These are phyloP conservation scores for Zostera marina DNA, from an alignment of 116 monocot genomes.

Conservation along the genomic window DNA sequence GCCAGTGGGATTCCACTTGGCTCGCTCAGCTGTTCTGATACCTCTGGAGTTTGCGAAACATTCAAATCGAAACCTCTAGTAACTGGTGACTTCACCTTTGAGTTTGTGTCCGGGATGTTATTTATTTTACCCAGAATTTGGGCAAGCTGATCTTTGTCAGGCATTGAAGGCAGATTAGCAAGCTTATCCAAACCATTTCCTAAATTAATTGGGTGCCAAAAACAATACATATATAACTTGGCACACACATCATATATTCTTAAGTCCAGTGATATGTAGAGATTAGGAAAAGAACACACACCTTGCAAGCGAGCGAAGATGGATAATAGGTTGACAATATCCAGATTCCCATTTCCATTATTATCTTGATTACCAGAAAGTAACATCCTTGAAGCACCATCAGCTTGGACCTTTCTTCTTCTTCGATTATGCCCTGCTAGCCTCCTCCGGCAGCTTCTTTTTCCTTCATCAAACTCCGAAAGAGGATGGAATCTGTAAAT, in stretches of 20 bases:
- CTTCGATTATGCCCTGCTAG: constrained; percentile 91
- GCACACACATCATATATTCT: background rate
- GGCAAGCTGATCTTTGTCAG: constrained; percentile 48
- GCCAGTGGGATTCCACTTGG: constrained; percentile 12
- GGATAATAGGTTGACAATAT: constrained; percentile 64
- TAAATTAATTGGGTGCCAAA: constrained; percentile 3
- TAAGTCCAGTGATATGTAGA: background rate
- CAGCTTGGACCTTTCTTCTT: constrained; percentile 85
- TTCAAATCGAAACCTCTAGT: constrained; percentile 69
- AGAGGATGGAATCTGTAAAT: constrained; percentile 80
- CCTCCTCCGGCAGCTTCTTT: constrained; percentile 87
- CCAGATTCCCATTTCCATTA: constrained; percentile 27
- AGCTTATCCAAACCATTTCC: constrained; percentile 29
- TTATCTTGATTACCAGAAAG: constrained; percentile 41
- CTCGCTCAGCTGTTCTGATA: constrained; percentile 17
- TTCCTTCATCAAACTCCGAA: constrained; percentile 94
- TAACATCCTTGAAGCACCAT: constrained; percentile 41
- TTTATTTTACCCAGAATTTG: constrained; percentile 65
- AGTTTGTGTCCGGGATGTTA: constrained; percentile 14
- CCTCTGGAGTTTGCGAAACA: constrained; percentile 38
- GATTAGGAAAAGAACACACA: background rate
- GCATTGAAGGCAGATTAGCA: constrained; percentile 14
- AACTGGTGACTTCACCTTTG: constrained; percentile 16
- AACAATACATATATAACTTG: too few relatives aligned
- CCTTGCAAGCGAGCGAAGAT: constrained; percentile 66